Base-by-base conservation (phyloP, 2,329 filamentous ascomycete genomes). In the Colletotrichum filicis region DNA sequence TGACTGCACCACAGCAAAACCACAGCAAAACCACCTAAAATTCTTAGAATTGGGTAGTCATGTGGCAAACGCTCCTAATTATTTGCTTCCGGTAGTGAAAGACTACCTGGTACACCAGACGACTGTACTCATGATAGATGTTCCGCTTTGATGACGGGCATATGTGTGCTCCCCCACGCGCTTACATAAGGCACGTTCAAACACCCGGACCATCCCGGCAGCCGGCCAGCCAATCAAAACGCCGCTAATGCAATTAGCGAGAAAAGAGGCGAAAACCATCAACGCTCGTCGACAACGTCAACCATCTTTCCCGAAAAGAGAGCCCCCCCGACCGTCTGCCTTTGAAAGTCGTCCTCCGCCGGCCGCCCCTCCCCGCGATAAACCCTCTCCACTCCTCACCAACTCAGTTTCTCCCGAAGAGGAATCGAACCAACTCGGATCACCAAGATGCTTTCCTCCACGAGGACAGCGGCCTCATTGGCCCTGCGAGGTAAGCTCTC, bases 381-480 rank as follows among this genome's bases (percentile, higher is more conserved):
- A 19, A 65, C 24, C 30, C 66, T 73, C 70, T 73, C 71, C 71
- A 71, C 71, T 61, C 66, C 42, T 49, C 59, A 53, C 49, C 60
- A 49, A n/a, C 22, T 24, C 59, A 35, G 57, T 53, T 26, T 22
- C 61, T 42, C 24, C 37, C 37, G 8, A 63, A 69, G 49, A 64
- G 52, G 57, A 68, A 7, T 35, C 24, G 12, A 42, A 5, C n/a
- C 37, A 24, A 19, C 19, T 42, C 66, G 32, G 28, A 70, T 32
- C 30, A 22, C 59, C 37, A 71, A 78, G 75, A 89, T 89, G 87
- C 81, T 87, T 75, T 82, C 83, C 71, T 85, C 86, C 72, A 81
- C 85, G 80, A 86, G 87, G 82, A 86, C 85, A 77, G 85, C 85
- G 79, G 86, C 85, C 82, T 83, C 86, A 77, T 84, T 88, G 83